Conservation (phyloP, 495 filamentous ascomycete species). For the Mycothermus thermophilus region DNA sequence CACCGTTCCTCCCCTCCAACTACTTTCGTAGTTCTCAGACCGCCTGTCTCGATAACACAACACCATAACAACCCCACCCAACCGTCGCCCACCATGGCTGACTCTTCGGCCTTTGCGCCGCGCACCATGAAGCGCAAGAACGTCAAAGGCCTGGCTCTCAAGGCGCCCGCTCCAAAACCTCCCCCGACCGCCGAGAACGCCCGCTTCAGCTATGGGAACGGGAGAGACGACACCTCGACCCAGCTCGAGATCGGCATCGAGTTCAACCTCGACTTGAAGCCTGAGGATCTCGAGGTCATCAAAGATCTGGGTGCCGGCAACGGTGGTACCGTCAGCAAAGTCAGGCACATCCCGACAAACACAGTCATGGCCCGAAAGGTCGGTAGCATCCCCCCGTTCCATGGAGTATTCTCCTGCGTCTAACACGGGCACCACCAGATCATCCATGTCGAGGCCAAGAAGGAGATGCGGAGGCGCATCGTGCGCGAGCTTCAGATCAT, state of each 20-base stretch:
- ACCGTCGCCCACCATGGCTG: slow-evolving; percentile 48
- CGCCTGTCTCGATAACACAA: too few relatives aligned
- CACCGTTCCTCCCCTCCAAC: too few relatives aligned
- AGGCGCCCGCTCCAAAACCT: slow-evolving; percentile 45
- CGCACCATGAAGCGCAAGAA: slow-evolving; percentile 97
- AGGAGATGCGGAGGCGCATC: slow-evolving; percentile 89
- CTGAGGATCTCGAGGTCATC: slow-evolving; percentile 81
- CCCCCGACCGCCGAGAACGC: slow-evolving; percentile 28
- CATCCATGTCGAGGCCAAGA: slow-evolving; percentile 95
- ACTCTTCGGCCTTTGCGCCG: slow-evolving; percentile 53
- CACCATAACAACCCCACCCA: too few relatives aligned
- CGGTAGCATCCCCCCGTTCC: slow-evolving; percentile 6
- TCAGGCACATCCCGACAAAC: slow-evolving; percentile 85
- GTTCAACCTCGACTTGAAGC: slow-evolving; percentile 81
- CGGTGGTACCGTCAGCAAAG: slow-evolving; percentile 95
- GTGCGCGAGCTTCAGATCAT: slow-evolving; percentile 94
- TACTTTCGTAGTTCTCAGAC: too few relatives aligned
- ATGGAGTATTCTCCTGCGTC: too few relatives aligned
- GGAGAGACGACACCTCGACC: slow-evolving; percentile 47
- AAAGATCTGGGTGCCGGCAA: slow-evolving; percentile 94
- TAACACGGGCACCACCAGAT: too few relatives aligned
- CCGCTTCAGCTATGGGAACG: slow-evolving; percentile 42
- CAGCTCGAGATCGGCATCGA: slow-evolving; percentile 93
- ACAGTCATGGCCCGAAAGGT: slow-evolving; percentile 98
- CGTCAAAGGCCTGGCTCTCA: slow-evolving; percentile 83